phyloP scores from a whole-genome alignment of 2,329 filamentous ascomycete species.

The Venturia effusa region DNA sequence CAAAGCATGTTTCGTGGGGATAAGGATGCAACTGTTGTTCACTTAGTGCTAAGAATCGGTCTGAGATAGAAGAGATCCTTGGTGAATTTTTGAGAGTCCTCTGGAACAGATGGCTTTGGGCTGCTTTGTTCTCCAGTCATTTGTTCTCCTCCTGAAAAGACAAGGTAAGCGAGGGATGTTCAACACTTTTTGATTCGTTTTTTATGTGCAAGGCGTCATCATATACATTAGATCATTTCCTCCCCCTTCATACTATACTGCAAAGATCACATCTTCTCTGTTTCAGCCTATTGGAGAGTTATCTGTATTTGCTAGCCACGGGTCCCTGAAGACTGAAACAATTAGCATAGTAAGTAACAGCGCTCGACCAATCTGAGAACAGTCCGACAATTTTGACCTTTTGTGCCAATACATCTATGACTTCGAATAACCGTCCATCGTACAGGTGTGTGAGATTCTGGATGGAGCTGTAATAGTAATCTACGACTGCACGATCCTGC shows the following conservation, averaged over 20 bases:
- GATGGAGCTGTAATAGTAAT: constrained; percentile 30
- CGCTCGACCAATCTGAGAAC: constrained; percentile 61
- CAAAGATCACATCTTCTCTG: neutral
- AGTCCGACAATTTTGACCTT: constrained; percentile 51
- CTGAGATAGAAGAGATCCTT: too few species aligned
- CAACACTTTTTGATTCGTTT: too few species aligned
- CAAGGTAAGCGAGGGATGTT: too few species aligned
- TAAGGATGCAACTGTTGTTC: too few species aligned
- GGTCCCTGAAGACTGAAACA: constrained; percentile 42
- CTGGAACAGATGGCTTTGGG: too few species aligned
- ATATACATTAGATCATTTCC: too few species aligned
- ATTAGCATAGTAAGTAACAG: constrained; percentile 61
- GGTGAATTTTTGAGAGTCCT: too few species aligned
- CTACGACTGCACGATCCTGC: constrained; percentile 27
- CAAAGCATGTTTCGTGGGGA: too few species aligned
- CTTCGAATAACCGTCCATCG: constrained; percentile 55
- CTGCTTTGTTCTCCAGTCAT: too few species aligned
- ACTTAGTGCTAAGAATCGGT: too few species aligned
- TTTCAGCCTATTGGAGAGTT: neutral
- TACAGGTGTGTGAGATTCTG: constrained; percentile 43
- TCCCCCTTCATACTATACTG: neutral
- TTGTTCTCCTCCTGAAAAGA: too few species aligned
- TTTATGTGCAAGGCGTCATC: too few species aligned
- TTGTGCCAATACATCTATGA: constrained; percentile 53
- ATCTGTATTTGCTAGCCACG: neutral